Evolutionary conservation across 140 eudicot genomes (phyloP).

Genomic region (Bidens hawaiensis): DNA sequence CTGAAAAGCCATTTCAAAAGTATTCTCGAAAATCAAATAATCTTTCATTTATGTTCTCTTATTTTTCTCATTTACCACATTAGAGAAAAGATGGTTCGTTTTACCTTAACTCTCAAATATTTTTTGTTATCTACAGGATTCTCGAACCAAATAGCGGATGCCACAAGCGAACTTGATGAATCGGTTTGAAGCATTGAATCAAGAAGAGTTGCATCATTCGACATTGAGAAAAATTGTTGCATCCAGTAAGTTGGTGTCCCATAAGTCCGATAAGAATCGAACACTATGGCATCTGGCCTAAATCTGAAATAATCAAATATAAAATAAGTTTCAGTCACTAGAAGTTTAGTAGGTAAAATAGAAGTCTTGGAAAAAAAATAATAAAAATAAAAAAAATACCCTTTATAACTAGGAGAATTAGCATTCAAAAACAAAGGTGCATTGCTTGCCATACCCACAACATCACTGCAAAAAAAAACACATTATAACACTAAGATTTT

Average conservation of each 20-base stretch:
- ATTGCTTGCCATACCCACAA: slow-evolving; percentile 91
- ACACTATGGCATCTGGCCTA: slow-evolving; percentile 86
- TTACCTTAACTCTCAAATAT: slow-evolving; percentile 76
- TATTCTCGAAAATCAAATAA: neutral
- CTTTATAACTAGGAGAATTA: slow-evolving; percentile 42
- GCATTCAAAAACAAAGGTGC: slow-evolving; percentile 87
- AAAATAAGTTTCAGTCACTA: neutral
- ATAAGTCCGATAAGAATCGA: slow-evolving; percentile 55
- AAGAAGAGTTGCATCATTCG: slow-evolving; percentile 82
- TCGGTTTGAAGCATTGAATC: slow-evolving; percentile 42
- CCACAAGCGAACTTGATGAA: slow-evolving; percentile 53
- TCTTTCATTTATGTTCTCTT: neutral
- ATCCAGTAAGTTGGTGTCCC: slow-evolving; percentile 98
- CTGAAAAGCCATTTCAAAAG: slow-evolving; percentile 36
- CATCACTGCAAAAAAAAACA: slow-evolving; percentile 56
- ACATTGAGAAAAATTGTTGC: slow-evolving; percentile 72
- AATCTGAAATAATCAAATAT: slow-evolving; percentile 45
- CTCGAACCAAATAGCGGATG: slow-evolving; percentile 64
- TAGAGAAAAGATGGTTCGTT: neutral
- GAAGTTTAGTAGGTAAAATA: neutral
- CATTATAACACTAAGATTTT: slow-evolving; percentile 1
- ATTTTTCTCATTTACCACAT: neutral
- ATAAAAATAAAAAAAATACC: slow-evolving; percentile 47
- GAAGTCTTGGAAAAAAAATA: neutral
- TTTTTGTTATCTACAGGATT: slow-evolving; percentile 36